Evolutionary conservation across 192 early-diverging fungal species (phyloP), one percentile per base, ranked within the genome.

Genomic region (Chytriomyces sp.): DNA sequence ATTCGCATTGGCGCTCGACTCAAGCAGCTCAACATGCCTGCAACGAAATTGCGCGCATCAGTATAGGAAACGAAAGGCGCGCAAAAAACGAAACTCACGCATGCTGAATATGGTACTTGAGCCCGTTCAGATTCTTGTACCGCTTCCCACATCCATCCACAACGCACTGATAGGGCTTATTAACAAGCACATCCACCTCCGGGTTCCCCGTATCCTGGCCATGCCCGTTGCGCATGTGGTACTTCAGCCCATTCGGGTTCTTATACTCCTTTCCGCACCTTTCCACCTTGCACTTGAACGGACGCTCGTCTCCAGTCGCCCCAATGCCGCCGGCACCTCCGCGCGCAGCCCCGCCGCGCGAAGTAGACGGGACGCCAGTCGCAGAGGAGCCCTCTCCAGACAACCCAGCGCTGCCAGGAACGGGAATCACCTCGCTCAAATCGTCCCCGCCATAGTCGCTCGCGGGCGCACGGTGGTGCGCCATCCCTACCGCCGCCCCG

Each of bases 261-360:
- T 98, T 98, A 82, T 98, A 98, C 7, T 93, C 88, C 78, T 98
- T 98, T 61, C 87, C 88, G 82, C 96, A 98, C 5, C 94, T 93
- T 1, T 70, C 70, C 5, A 95, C 82, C n/a, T 92, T 84, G 77
- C 96, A 98, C 63, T 90, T 89, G 82, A 96, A 96, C 30, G 93
- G 93, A 70, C 95, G 92, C 68, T 94, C 93, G 66, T 87, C 88
- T 49, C 75, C 81, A 22, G 76, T 76, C 56, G 76, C 12, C 22
- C 17, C 52, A 10, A 90, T 59, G 32, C 26, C 57, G 28, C 19
- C 25, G 5, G 19, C 26, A 1, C 86, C 52, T 8, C n/a, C 56
- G 36, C 61, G 2, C n/a, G n/a, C n/a, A n/a, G n/a, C n/a, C n/a
- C n/a, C n/a, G n/a, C n/a, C n/a, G n/a, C n/a, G n/a, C n/a, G n/a